These are phyloP conservation scores for Phytopythium litorale DNA, from an alignment of 352 stramenopile genomes.

Conservation along the genomic window DNA sequence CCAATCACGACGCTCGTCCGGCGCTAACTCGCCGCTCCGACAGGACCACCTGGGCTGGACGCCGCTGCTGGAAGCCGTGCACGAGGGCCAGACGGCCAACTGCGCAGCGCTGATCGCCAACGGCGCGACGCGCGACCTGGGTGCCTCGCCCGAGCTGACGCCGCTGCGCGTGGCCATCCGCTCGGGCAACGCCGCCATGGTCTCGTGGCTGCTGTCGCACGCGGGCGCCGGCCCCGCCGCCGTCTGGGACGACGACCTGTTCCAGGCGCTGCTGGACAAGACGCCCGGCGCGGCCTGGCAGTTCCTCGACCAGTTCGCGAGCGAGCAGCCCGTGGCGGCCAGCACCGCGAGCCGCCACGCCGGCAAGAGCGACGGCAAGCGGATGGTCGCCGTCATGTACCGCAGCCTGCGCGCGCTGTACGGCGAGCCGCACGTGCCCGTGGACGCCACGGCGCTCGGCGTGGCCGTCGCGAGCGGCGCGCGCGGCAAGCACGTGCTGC, in stretches of 20 bases:
- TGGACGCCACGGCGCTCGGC: constrained; percentile 47
- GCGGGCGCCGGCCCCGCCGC: constrained; percentile 15
- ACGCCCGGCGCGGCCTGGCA: constrained; percentile 29
- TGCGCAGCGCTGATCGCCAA: constrained; percentile 39
- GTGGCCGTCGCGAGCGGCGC: constrained; percentile 29
- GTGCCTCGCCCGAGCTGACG: constrained; percentile 27
- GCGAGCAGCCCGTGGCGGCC: constrained; percentile 26
- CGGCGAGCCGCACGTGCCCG: constrained; percentile 39
- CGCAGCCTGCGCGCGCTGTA: constrained; percentile 39
- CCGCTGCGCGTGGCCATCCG: constrained; percentile 26
- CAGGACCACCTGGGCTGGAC: constrained; percentile 51
- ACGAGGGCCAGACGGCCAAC: constrained; percentile 51
- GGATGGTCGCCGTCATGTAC: constrained; percentile 49
- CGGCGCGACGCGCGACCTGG: constrained; percentile 38
- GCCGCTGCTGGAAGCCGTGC: constrained; percentile 52
- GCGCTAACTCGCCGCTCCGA: neutral
- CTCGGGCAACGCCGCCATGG: constrained; percentile 11
- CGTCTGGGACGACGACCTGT: constrained; percentile 44
- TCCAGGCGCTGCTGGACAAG: constrained; percentile 50
- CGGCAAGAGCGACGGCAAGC: constrained; percentile 18
- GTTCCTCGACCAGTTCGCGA: constrained; percentile 55
- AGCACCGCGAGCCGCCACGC: constrained; percentile 8
- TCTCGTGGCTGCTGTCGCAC: constrained; percentile 19
- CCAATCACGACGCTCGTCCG: neutral
- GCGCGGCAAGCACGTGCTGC: constrained; percentile 39